Evolutionary conservation across 805 yeast genomes (phyloP), one percentile per base, ranked within the genome.

Genomic region (Metschnikowia colocasiae): DNA sequence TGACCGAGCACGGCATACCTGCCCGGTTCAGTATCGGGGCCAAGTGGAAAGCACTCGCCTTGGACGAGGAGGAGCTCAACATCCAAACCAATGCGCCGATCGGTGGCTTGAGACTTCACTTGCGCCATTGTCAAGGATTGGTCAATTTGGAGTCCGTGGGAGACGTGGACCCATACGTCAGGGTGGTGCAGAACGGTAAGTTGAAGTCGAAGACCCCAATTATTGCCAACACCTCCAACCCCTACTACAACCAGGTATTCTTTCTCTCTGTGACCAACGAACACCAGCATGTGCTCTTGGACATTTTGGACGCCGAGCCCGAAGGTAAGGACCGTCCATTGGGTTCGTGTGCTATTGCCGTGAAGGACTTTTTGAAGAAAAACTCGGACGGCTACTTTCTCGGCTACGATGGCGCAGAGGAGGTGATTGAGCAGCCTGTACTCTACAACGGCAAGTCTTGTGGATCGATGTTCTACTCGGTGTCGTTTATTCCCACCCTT

Each of bases 141-240:
- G 69, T 75, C 55, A 70, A 81, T 55, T 65, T 85, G 55, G 86
- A 84, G 55, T 75, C 82, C 13, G 76, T 85, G 43, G 92, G 94
- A 47, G 79, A 76, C 47, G 81, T 85, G 57, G 91, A 87, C 64
- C 94, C 95, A 4, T 86, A 85, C 57, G 80, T 83, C 33, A 74
- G 78, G 49, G 73, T 85, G 8, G 58, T 78, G 31, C 63, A 80
- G 48, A 81, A 82, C 57, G 85, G 85, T 54, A 78, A 78, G 59
- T 59, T 78, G 33, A 74, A 73, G 50, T 84, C 75, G 45, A 74
- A 71, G 52, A 81, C 94, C 2, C 60, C 68, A 1, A 78, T 78
- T 46, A 76, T 76, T 54, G 77, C 80, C 10, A 74, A 79, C 41
- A 73, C 81, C 1, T 59, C 73, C 29, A 68, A 79, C 48, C 91